Conservation (phyloP, 768 basidiomycete species). For the Hygrophorus russula region DNA sequence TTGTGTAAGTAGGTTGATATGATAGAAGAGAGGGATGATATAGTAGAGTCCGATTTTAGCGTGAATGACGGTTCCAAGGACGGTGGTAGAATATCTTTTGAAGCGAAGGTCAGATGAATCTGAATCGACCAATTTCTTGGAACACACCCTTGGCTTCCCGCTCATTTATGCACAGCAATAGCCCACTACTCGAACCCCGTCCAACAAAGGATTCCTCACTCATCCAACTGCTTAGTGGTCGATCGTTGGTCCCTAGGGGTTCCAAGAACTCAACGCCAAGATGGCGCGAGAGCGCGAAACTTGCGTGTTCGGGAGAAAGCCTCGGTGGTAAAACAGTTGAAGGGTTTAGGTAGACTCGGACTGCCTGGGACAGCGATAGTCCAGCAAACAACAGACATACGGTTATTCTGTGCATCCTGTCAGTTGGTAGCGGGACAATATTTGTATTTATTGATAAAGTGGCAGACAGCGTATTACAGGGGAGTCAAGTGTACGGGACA, state of each 20-base stretch:
- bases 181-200: constrained; percentile 33
- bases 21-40: constrained; percentile 36
- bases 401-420: constrained; percentile 7
- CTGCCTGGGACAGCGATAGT: constrained; percentile 27
- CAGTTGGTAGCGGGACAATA: too few relatives aligned
- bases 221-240: constrained; percentile 17
- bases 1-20: constrained; percentile 46
- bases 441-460: too few relatives aligned
- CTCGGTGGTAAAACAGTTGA: constrained; percentile 22
- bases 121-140: not conserved
- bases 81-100: constrained; percentile 49
- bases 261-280: constrained; percentile 64
- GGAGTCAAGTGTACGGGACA: too few relatives aligned
- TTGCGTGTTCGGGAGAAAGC: constrained; percentile 43
- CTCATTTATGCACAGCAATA: constrained; percentile 49
- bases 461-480: not conserved
- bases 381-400: constrained; percentile 20
- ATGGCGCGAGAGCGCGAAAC: constrained; percentile 52
- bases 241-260: constrained; percentile 22
- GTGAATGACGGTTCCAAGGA: constrained; percentile 38
- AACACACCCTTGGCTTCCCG: constrained; percentile 41
- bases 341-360: constrained; percentile 53
- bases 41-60: constrained; percentile 17
- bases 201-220: constrained; percentile 44
- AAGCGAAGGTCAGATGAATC: constrained; percentile 6